Conservation (phyloP, 192 early-diverging fungal species). For the Backusella australiensis region DNA sequence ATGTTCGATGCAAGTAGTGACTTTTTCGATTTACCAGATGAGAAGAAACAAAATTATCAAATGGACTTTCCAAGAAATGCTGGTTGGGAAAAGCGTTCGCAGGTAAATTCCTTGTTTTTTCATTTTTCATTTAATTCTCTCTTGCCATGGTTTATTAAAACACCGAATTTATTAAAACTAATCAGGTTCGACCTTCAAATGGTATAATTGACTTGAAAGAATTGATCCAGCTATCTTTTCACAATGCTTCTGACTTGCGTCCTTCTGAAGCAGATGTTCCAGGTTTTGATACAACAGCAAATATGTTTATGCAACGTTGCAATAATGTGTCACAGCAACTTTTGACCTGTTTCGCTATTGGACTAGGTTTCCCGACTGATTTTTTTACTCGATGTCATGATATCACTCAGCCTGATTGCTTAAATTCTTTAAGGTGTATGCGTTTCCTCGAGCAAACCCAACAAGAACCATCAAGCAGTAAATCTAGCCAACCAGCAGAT, state of each 20-base stretch:
- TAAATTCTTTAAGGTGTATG: constrained; percentile 22
- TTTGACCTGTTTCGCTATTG: constrained; percentile 23
- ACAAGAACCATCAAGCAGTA: background rate
- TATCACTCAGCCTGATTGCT: constrained; percentile 25
- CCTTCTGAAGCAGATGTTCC: constrained; percentile 26
- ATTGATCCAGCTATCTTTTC: constrained; percentile 27
- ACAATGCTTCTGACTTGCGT: constrained; percentile 21
- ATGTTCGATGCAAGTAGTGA: constrained; percentile 23
- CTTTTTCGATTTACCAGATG: constrained; percentile 30
- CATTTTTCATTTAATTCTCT: background rate
- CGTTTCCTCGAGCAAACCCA: constrained; percentile 10
- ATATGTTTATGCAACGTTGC: constrained; percentile 27
- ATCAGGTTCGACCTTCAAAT: background rate
- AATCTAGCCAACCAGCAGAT: constrained; percentile 2
- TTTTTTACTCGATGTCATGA: constrained; percentile 34
- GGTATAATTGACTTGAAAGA: constrained; percentile 27
- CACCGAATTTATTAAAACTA: background rate
- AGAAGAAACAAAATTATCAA: constrained; percentile 24
- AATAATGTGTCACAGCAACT: constrained; percentile 29
- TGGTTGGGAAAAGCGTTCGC: constrained; percentile 27
- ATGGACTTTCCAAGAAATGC: constrained; percentile 28
- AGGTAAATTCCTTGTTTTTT: constrained; percentile 14
- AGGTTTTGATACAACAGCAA: constrained; percentile 12
- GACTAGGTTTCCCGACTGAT: constrained; percentile 29
- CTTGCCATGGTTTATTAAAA: background rate